Base-by-base conservation (phyloP, 2,329 filamentous ascomycete species). In the Penicillium sp. region DNA sequence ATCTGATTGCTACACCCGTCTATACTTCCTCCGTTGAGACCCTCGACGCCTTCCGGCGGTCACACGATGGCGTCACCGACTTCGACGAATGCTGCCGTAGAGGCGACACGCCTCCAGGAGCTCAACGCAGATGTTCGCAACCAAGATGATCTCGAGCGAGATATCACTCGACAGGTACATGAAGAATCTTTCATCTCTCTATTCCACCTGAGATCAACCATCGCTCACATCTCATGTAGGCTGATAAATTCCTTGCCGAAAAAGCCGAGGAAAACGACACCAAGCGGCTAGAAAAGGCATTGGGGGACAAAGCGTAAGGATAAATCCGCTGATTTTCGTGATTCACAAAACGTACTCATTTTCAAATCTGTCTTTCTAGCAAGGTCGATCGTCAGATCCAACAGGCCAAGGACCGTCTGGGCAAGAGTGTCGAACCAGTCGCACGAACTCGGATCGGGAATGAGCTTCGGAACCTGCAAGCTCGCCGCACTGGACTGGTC, bases 101-200 rank as follows among this genome's bases (percentile, higher is more conserved):
- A 87, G 60, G 77, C 78, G 37, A 75, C 76, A 44, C 78, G 79
- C 18, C 71, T 90, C 27, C 74, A 76, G 48, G 78, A 78, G 38
- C 71, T 90, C 36, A 83, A 85, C 4, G 79, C 83, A 44, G 78
- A 84, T 49, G 82, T 93, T 24, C 83, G 88, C 48, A 83, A 95
- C 60, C 91, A 97, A 66, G 85, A 90, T 71, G 90, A 96, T 50
- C 73, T 97, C 18, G 91, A 96, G 68, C 80, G 89, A 52, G 90
- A 95, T 62, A 94, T 97, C 54, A 78, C 80, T 27, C 75, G 76
- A 39, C 79, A 84, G 66, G 69, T 72, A 60, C 42, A 44, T 26
- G n/a, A 5, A 18, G 5, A 3, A 5, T 11, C 29, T 32, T 4
- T 18, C 2, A n/a, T 5, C 7, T 39, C 9, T 13, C 7, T 13